Base-by-base conservation (phyloP, 2,329 filamentous ascomycete genomes). In the Colletotrichum salicis region DNA sequence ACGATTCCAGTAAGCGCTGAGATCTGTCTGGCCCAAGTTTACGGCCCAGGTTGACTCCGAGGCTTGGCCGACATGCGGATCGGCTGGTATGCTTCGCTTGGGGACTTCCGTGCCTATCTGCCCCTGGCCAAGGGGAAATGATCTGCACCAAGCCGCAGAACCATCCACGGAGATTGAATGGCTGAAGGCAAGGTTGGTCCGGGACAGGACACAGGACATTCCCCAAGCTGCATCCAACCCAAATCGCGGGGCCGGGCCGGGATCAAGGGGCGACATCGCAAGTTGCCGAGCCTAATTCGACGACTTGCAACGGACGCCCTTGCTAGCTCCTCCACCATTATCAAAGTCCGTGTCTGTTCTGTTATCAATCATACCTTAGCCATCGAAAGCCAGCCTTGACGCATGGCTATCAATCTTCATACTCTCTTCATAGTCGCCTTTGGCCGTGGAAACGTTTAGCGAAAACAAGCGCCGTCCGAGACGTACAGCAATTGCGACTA, bases 201-300 rank as follows among this genome's bases (percentile, higher is more conserved):
- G 60, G 60, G 35, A 55, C 59, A 56, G 69, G 60, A 54, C 60
- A 70, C 52, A 55, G 48, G 51, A 31, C 48, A 55, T 59, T 65
- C 27, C 35, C 45, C 64, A 62, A 60, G 65, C 70, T 73, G 72
- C 72, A 72, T 56, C 58, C 64, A 72, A 73, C 72, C 70, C 45
- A 73, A 73, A 72, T 56, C 70, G 64, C 37, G 70, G 70, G 57
- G 70, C 72, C 60, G 70, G 72, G 70, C 72, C 56, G 64, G 72
- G 72, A 70, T 73, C 64, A 72, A 64, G 70, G 64, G 64, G 60
- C 61, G 64, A 54, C 27, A 29, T 65, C 37, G 72, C 64, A 66
- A 41, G 5, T 59, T 61, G 56, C 61, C 69, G 70, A 73, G 64
- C 56, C 61, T 73, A 73, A 72, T 73, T 72, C 41, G 61, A 73